Conservation (phyloP, 768 basidiomycete species). For the Auriscalpium vulgare region DNA sequence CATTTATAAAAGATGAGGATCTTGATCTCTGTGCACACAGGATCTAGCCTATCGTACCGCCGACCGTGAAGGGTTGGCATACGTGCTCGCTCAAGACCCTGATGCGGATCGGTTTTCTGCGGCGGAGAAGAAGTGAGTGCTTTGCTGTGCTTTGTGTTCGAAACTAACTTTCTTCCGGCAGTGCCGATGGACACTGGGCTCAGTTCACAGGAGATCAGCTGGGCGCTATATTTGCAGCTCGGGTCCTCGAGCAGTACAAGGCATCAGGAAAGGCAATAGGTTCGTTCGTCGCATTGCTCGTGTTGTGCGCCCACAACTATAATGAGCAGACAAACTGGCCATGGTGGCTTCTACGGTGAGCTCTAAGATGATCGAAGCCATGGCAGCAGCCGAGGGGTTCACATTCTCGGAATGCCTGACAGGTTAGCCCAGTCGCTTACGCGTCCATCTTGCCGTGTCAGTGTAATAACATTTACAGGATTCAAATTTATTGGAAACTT, state of each 20-base stretch:
- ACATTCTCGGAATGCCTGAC: slow-evolving; percentile 81
- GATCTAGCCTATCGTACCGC: slow-evolving; percentile 66
- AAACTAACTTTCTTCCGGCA: slow-evolving; percentile 20
- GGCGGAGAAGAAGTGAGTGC: slow-evolving; percentile 54
- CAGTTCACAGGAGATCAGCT: slow-evolving; percentile 83
- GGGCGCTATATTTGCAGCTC: slow-evolving; percentile 49
- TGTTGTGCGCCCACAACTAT: not conserved
- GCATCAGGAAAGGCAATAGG: slow-evolving; percentile 37
- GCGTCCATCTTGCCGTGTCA: slow-evolving; percentile 3
- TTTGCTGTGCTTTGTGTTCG: not conserved
- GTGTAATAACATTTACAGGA: slow-evolving; percentile 31
- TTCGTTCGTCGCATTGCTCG: slow-evolving; percentile 15
- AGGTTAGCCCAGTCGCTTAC: slow-evolving; percentile 33
- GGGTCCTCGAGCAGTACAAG: slow-evolving; percentile 37
- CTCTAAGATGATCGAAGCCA: slow-evolving; percentile 79
- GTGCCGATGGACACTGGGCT: slow-evolving; percentile 46
- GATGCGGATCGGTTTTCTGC: slow-evolving; percentile 81
- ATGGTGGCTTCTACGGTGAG: slow-evolving; percentile 90
- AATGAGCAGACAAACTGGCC: slow-evolving; percentile 47
- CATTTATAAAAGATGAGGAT: not conserved
- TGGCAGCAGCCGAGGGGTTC: slow-evolving; percentile 73
- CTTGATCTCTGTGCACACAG: slow-evolving; percentile 27
- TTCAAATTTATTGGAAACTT: slow-evolving; percentile 94
- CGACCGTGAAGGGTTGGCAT: slow-evolving; percentile 37
- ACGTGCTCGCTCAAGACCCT: slow-evolving; percentile 85